A percentile compares a stretch with the other conserved stretches of the same genome.
phyloP scores from a whole-genome alignment of 2,329 filamentous ascomycete species.

The Alternaria solani region DNA sequence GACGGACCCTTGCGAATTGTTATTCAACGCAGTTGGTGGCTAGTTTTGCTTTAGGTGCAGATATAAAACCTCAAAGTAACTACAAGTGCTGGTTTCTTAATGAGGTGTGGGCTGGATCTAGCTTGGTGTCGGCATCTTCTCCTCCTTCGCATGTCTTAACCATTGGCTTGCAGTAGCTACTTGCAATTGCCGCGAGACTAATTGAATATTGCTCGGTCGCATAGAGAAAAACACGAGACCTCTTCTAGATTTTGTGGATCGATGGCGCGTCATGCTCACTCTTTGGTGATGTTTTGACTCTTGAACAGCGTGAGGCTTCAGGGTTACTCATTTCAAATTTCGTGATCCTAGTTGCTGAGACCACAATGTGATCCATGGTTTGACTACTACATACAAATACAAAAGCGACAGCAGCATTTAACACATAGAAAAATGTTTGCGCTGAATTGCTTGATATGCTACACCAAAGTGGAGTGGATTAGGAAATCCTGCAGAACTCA shows the following conservation, averaged over 20 bases:
- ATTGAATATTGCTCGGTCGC: slow-evolving; percentile 6
- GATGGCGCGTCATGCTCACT: slow-evolving; percentile 26
- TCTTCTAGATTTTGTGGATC: slow-evolving; percentile 35
- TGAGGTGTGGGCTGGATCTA: slow-evolving; percentile 32
- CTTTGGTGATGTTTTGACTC: slow-evolving; percentile 24
- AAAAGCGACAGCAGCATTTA: slow-evolving; percentile 31
- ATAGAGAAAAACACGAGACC: slow-evolving; percentile 1
- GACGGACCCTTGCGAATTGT: slow-evolving; percentile 27
- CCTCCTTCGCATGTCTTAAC: slow-evolving; percentile 26
- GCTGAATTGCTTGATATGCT: slow-evolving; percentile 38
- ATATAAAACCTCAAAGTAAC: slow-evolving; percentile 28
- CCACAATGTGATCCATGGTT: slow-evolving; percentile 32
- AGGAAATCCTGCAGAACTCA: slow-evolving; percentile 21
- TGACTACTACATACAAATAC: slow-evolving; percentile 28
- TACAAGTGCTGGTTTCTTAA: slow-evolving; percentile 27
- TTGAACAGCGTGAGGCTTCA: slow-evolving; percentile 34
- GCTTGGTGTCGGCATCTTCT: slow-evolving; percentile 29
- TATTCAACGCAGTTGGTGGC: slow-evolving; percentile 39
- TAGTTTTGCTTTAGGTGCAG: slow-evolving; percentile 19
- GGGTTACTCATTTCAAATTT: slow-evolving; percentile 43
- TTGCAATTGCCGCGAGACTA: slow-evolving; percentile 35
- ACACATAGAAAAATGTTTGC: slow-evolving; percentile 32
- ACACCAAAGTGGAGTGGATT: slow-evolving; percentile 24
- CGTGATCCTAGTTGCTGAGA: slow-evolving; percentile 29
- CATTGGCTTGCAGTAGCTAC: slow-evolving; percentile 28